phyloP scores from a whole-genome alignment of 1,284 basidiomycete species.

The Hemileia vastatrix region DNA sequence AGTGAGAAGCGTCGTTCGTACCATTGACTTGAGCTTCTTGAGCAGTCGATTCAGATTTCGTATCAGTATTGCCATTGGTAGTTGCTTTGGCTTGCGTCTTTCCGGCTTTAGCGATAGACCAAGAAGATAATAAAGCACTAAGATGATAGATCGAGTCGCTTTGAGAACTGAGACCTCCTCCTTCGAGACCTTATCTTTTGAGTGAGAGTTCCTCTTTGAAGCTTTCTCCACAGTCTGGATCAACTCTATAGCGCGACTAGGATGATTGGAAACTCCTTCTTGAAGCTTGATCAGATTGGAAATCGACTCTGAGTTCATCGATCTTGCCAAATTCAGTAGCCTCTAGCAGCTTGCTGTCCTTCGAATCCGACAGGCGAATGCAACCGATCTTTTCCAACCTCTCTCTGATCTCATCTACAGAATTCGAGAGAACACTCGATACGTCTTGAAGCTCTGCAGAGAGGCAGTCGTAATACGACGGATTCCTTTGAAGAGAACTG shows the following conservation, averaged over 20 bases:
- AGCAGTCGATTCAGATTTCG: no score
- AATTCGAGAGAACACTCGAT: slow-evolving; percentile 25
- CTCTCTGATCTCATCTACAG: slow-evolving; percentile 20
- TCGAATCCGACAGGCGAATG: background rate
- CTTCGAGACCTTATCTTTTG: background rate
- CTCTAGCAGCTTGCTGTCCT: background rate
- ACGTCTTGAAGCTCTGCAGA: slow-evolving; percentile 28
- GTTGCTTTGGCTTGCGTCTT: slow-evolving; percentile 1
- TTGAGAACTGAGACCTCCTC: slow-evolving; percentile 24
- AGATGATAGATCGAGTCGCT: slow-evolving; percentile 25
- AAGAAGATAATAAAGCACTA: slow-evolving; percentile 27
- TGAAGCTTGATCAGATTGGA: slow-evolving; percentile 25
- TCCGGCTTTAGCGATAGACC: background rate
- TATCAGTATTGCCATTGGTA: no score
- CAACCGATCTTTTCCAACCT: slow-evolving; percentile 18
- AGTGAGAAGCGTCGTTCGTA: background rate
- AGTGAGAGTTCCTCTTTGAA: background rate
- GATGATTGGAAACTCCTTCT: background rate
- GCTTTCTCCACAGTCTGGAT: background rate
- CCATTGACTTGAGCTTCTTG: background rate
- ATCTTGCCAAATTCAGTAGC: slow-evolving; percentile 18
- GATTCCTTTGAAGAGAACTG: slow-evolving; percentile 64
- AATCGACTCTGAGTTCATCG: slow-evolving; percentile 26
- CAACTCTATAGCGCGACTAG: background rate
- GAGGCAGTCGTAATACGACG: slow-evolving; percentile 67